Percentiles rank a stretch among this genome's conserved stretches.
phyloP scores from a whole-genome alignment of 2,329 filamentous ascomycete species.

The Ceratocystiopsis minuta region DNA sequence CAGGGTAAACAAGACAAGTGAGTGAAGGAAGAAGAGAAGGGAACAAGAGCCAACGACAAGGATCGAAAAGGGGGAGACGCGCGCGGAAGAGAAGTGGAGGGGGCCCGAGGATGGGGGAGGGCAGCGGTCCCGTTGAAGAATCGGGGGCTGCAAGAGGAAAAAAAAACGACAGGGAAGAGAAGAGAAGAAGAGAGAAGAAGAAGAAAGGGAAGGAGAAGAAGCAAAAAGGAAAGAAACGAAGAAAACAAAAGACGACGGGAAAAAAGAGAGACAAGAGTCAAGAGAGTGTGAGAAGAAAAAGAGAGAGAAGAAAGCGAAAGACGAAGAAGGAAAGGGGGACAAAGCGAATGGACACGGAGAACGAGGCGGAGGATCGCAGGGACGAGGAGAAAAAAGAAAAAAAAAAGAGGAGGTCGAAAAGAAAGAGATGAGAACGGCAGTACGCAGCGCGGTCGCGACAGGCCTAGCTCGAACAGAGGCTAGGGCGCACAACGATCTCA shows the following conservation, averaged over 20 bases:
- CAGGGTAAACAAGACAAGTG: conserved; percentile 8
- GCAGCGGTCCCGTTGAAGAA: neutral
- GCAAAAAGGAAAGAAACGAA: conserved; percentile 20
- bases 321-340: conserved; percentile 7
- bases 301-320: conserved; percentile 8
- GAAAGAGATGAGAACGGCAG: neutral
- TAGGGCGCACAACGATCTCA: conserved; percentile 1
- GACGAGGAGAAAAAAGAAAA: conserved; percentile 4
- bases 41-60: conserved; percentile 17
- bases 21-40: conserved; percentile 15
- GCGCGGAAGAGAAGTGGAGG: too few relatives aligned
- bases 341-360: conserved; percentile 4
- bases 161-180: conserved; percentile 11
- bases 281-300: conserved; percentile 1
- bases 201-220: conserved; percentile 9
- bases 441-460: conserved; percentile 4
- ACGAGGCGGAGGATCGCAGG: neutral
- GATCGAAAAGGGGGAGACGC: too few relatives aligned
- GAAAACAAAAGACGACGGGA: neutral
- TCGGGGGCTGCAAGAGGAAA: conserved; percentile 4
- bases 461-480: conserved; percentile 9
- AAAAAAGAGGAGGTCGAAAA: conserved; percentile 5
- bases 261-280: conserved; percentile 2
- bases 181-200: conserved; percentile 12
- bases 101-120: too few relatives aligned